A percentile compares a stretch with the other conserved stretches of the same genome.
Evolutionary conservation across 164 flowering plant genomes (phyloP).

Genomic region (Santalum album): DNA sequence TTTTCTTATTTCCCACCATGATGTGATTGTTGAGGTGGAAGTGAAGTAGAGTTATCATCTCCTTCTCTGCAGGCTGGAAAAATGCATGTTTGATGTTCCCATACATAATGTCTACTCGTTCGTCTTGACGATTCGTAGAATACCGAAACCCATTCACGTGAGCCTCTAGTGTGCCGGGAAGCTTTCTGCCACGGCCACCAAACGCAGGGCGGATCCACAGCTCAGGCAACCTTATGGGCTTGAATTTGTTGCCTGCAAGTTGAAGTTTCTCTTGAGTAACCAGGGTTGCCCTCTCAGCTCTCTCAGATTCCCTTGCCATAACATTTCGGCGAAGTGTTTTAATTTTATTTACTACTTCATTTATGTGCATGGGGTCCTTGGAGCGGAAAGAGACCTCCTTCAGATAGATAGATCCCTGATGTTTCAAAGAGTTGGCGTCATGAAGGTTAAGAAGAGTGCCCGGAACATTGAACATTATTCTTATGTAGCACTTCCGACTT

Average conservation of each 20-base stretch:
- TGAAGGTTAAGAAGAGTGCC: constrained; percentile 64
- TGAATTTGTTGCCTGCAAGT: constrained; percentile 47
- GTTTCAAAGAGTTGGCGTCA: constrained; percentile 48
- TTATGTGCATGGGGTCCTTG: constrained; percentile 73
- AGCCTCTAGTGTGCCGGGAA: constrained; percentile 64
- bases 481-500: constrained; percentile 51
- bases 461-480: constrained; percentile 75
- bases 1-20: constrained; percentile 86
- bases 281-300: constrained; percentile 83
- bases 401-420: constrained; percentile 53
- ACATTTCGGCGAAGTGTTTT: constrained; percentile 74
- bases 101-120: constrained; percentile 67
- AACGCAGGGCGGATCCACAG: constrained; percentile 73
- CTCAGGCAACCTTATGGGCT: constrained; percentile 54
- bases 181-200: constrained; percentile 68
- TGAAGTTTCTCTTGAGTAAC: constrained; percentile 77
- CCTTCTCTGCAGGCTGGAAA: constrained; percentile 81
- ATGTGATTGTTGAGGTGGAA: constrained; percentile 81
- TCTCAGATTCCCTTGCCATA: constrained; percentile 64
- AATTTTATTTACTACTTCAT: constrained; percentile 66
- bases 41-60: constrained; percentile 72
- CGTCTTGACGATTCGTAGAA: constrained; percentile 58
- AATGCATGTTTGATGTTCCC: constrained; percentile 75
- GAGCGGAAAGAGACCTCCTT: constrained; percentile 85
- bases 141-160: constrained; percentile 69